These are phyloP conservation scores for Myxozyma lipomycoides DNA, from an alignment of 805 yeast species.

Conservation along the genomic window DNA sequence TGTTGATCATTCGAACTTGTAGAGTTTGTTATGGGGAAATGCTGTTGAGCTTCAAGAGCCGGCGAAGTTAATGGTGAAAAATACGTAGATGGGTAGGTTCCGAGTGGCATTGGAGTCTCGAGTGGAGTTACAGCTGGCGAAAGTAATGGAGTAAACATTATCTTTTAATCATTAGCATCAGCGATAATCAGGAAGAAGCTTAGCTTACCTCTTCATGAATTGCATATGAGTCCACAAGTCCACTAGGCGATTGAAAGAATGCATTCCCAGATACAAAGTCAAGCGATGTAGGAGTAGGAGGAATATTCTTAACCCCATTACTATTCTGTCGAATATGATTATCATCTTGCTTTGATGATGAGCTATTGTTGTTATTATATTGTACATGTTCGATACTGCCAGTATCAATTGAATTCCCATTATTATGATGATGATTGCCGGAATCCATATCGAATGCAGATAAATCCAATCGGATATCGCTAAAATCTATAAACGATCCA, in stretches of 20 bases:
- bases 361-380: no score
- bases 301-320: conserved; percentile 6
- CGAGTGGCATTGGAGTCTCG: conserved; percentile 35
- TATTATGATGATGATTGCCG: neutral
- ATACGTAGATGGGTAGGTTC: conserved; percentile 16
- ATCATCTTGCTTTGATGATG: neutral
- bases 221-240: conserved; percentile 15
- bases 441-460: conserved; percentile 1
- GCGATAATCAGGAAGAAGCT: neutral
- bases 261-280: conserved; percentile 9
- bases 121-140: conserved; percentile 73
- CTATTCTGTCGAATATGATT: no score
- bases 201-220: conserved; percentile 15
- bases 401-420: neutral
- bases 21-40: no score
- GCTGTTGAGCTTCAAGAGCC: conserved; percentile 27
- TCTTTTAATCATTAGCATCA: neutral
- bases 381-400: no score
- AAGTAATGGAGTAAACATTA: conserved; percentile 62
- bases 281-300: conserved; percentile 29
- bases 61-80: conserved; percentile 31
- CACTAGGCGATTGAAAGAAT: conserved; percentile 20
- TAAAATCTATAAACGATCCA: conserved; percentile 23
- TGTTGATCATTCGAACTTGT: no score
- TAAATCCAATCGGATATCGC: conserved; percentile 25